A percentile compares a stretch with the other conserved stretches of the same genome.
Evolutionary conservation across 768 basidiomycete genomes (phyloP).

Genomic region (Xerocomus potaroensis): DNA sequence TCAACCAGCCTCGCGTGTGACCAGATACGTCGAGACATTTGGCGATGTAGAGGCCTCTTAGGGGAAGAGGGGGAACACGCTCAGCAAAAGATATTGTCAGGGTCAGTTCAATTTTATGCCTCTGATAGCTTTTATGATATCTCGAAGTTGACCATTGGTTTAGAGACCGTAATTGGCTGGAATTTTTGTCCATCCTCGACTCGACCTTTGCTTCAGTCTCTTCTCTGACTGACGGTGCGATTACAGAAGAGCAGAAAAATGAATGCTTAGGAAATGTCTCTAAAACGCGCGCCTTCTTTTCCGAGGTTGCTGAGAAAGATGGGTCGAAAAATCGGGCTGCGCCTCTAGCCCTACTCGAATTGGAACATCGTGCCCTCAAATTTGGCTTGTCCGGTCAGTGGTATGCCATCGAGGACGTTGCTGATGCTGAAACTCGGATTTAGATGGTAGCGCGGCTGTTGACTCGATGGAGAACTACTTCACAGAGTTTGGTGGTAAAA

Average conservation of each 20-base stretch:
- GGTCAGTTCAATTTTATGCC: constrained; percentile 38
- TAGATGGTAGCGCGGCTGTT: constrained; percentile 45
- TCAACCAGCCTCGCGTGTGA: constrained; percentile 69
- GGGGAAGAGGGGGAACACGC: constrained; percentile 63
- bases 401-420: background rate
- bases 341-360: constrained; percentile 68
- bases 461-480: constrained; percentile 65
- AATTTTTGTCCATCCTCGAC: constrained; percentile 72
- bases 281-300: constrained; percentile 50
- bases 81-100: constrained; percentile 53
- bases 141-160: constrained; percentile 20
- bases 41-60: constrained; percentile 50
- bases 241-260: constrained; percentile 34
- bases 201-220: constrained; percentile 49
- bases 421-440: constrained; percentile 2
- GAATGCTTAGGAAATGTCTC: constrained; percentile 38
- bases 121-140: constrained; percentile 4
- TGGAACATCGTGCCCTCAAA: constrained; percentile 56
- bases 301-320: constrained; percentile 55
- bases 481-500: constrained; percentile 68
- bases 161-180: constrained; percentile 84
- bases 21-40: constrained; percentile 70
- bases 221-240: constrained; percentile 18
- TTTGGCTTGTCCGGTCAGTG: constrained; percentile 43
- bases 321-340: constrained; percentile 72